Conservation (phyloP, 192 early-diverging fungal species). For the Borealophlyctis nickersoniae region DNA sequence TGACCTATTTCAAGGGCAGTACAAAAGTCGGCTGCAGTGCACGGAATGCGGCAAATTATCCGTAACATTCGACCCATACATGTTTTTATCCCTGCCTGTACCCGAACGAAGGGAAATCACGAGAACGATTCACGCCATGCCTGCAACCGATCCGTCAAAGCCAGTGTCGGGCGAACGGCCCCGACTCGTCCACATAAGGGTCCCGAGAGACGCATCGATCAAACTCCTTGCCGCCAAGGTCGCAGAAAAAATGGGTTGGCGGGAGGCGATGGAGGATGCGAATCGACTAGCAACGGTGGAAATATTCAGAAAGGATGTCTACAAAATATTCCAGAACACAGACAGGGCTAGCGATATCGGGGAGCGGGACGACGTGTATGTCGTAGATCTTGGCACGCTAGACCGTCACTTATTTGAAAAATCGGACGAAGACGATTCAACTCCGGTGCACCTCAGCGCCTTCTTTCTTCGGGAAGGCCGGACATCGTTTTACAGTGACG, state of each 20-base stretch:
- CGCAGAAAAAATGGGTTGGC: slow-evolving; percentile 51
- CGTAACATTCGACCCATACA: slow-evolving; percentile 82
- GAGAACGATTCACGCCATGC: slow-evolving; percentile 20
- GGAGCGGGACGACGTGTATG: slow-evolving; percentile 28
- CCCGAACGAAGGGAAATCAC: slow-evolving; percentile 64
- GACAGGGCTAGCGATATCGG: slow-evolving; percentile 46
- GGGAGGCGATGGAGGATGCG: slow-evolving; percentile 6
- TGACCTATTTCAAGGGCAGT: slow-evolving; percentile 73
- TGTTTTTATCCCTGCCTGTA: slow-evolving; percentile 73
- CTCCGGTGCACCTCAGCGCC: too few species aligned
- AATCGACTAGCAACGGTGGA: slow-evolving; percentile 46
- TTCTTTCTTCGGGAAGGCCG: neutral
- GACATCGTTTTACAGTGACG: neutral
- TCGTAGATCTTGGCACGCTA: slow-evolving; percentile 32
- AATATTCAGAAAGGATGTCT: slow-evolving; percentile 50
- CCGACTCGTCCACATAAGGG: slow-evolving; percentile 47
- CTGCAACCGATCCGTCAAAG: neutral
- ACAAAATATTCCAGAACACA: slow-evolving; percentile 49
- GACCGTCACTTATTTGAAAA: slow-evolving; percentile 21
- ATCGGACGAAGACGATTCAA: neutral
- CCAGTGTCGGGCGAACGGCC: slow-evolving; percentile 3
- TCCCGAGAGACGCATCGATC: slow-evolving; percentile 65
- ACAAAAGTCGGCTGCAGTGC: slow-evolving; percentile 59
- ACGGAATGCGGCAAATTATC: slow-evolving; percentile 50
- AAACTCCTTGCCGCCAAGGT: slow-evolving; percentile 57